Conservation (phyloP, 305 asterid genomes). For the Solanum hybrid region DNA sequence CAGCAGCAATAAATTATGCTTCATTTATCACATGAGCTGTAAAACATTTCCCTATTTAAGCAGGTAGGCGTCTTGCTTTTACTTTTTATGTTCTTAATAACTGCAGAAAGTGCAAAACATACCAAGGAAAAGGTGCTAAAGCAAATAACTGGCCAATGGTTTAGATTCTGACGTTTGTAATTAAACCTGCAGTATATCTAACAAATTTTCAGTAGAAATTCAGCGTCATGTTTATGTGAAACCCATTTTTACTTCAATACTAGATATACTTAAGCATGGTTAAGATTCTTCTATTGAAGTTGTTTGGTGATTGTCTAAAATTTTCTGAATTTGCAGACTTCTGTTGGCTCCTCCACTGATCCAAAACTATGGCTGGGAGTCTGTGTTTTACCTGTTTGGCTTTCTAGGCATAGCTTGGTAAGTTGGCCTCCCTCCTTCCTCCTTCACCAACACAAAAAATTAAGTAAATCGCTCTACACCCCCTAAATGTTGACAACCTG, state of each 20-base stretch:
- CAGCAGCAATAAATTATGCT: not conserved
- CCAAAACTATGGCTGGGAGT: constrained; percentile 82
- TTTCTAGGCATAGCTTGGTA: constrained; percentile 82
- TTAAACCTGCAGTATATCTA: not conserved
- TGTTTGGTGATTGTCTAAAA: constrained; percentile 1
- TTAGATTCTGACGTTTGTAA: not conserved
- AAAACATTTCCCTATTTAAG: not conserved
- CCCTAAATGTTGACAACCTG: not conserved
- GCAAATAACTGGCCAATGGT: not conserved
- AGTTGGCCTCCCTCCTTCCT: constrained; percentile 15
- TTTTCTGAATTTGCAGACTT: constrained; percentile 53
- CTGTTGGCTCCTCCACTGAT: constrained; percentile 91
- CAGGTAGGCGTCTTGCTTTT: not conserved
- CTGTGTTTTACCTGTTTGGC: constrained; percentile 85
- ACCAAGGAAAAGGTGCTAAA: not conserved
- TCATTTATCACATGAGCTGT: not conserved
- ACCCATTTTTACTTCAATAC: not conserved
- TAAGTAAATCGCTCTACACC: not conserved
- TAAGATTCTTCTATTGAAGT: not conserved
- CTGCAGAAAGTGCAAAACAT: not conserved
- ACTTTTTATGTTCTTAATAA: not conserved
- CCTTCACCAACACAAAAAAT: not conserved
- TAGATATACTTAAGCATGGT: not conserved
- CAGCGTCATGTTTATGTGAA: not conserved
- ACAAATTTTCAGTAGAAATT: not conserved